Conservation (phyloP, 306 rosid genomes). For the Malus fusca region DNA sequence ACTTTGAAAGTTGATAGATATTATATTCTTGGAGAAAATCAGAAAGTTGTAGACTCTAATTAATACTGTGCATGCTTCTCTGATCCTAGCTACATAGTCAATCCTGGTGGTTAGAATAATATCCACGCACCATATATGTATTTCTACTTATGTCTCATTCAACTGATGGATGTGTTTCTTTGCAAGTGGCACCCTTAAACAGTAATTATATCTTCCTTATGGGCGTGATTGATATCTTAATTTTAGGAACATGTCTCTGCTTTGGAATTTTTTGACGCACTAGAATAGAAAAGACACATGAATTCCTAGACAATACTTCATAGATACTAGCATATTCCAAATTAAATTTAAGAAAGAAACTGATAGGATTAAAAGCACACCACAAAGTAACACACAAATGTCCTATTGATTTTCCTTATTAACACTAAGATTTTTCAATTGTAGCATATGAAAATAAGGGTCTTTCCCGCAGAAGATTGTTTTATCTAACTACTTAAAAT, state of each 20-base stretch:
- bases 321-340: too few species aligned
- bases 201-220: not conserved
- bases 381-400: too few species aligned
- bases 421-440: too few species aligned
- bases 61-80: not conserved
- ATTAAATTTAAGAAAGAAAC: too few species aligned
- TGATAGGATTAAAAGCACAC: too few species aligned
- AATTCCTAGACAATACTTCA: too few species aligned
- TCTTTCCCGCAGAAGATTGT: too few species aligned
- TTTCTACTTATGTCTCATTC: not conserved
- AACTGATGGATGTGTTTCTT: not conserved
- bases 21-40: not conserved
- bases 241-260: not conserved
- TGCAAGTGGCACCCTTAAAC: not conserved
- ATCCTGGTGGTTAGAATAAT: not conserved
- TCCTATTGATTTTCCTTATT: too few species aligned
- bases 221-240: not conserved
- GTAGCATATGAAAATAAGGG: too few species aligned
- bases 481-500: too few species aligned
- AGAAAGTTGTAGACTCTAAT: not conserved
- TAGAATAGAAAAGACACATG: too few species aligned
- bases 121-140: not conserved
- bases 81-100: not conserved
- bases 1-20: not conserved
- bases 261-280: too few species aligned